phyloP scores from a whole-genome alignment of 139 green algal genomes.

The Picochlorum sp. region DNA sequence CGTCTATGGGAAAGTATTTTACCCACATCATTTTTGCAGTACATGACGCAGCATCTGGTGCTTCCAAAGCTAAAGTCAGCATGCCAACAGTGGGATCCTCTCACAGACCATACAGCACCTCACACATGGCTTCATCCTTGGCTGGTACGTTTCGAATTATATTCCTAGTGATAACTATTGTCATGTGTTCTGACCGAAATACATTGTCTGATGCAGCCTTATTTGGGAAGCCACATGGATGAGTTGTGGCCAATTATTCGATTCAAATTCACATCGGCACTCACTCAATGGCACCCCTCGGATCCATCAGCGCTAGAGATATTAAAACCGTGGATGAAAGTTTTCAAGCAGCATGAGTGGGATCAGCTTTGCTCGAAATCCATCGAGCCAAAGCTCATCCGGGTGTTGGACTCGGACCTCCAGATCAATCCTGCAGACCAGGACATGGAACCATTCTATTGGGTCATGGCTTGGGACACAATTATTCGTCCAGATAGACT shows the following conservation, averaged over 20 bases:
- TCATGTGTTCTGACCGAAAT: background rate
- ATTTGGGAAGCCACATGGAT: constrained; percentile 59
- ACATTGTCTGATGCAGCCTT: constrained; percentile 19
- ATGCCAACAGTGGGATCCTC: constrained; percentile 82
- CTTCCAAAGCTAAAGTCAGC: constrained; percentile 69
- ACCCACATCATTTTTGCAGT: constrained; percentile 28
- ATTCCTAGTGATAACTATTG: background rate
- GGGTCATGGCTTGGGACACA: constrained; percentile 67
- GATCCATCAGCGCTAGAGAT: constrained; percentile 68
- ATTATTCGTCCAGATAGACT: constrained; percentile 41
- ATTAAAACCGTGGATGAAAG: constrained; percentile 77
- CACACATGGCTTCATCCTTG: constrained; percentile 97
- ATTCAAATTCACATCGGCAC: constrained; percentile 58
- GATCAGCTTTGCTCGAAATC: constrained; percentile 55
- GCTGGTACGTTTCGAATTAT: constrained; percentile 40
- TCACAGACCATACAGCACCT: constrained; percentile 68
- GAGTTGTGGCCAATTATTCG: constrained; percentile 82
- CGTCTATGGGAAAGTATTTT: constrained; percentile 69
- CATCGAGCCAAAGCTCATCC: constrained; percentile 84
- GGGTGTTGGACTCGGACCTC: constrained; percentile 48
- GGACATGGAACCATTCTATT: constrained; percentile 70
- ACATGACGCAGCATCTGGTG: constrained; percentile 71
- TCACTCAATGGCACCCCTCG: constrained; percentile 76
- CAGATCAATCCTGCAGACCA: constrained; percentile 73
- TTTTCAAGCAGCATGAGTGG: constrained; percentile 76